Base-by-base conservation (phyloP, 2,329 filamentous ascomycete genomes). In the Xylariaceae sp. region DNA sequence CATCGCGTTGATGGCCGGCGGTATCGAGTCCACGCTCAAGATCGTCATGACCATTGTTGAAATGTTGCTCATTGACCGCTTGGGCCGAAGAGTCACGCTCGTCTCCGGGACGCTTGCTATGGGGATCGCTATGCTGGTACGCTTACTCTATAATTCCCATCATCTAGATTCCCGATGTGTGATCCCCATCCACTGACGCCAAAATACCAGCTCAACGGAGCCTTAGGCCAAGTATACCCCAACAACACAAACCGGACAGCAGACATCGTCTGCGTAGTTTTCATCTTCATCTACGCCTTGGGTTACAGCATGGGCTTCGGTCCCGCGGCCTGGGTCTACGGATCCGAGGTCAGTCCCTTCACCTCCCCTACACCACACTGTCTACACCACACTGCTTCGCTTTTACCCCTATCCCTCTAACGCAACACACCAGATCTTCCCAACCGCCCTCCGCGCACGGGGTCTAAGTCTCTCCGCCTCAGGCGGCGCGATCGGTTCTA, bases 191-290 rank as follows among this genome's bases (percentile, higher is more conserved):
- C n/a, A n/a, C n/a, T n/a, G n/a, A n/a, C n/a, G n/a, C n/a, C n/a
- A n/a, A n/a, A n/a, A n/a, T n/a, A n/a, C n/a, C n/a, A 81, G 77
- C 68, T 82, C 56, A 82, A 82, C 56, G 79, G 75, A 14, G 71
- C 68, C 0, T 62, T 82, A 2, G 78, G 78, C 1, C 66, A 75
- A 7, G 66, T 68, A 0, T 82, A 79, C 49, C 77, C 77, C 0
- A 58, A 72, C 18, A 79, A 79, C 54, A 63, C 63, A 6, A 80
- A 74, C 62, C 67, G 64, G 11, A 67, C 62, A 0, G 69, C 78
- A 0, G 76, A 82, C 60, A 71, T 75, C 40, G 61, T 69, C 4
- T 81, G 78, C 57, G 72, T 81, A 18, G 66, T 75, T 11, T 81
- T 81, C 58, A 76, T 82, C 38, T 82, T 82, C 59, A 65, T 82